Evolutionary conservation across 768 basidiomycete genomes (phyloP).

Genomic region (Trametes maxima): DNA sequence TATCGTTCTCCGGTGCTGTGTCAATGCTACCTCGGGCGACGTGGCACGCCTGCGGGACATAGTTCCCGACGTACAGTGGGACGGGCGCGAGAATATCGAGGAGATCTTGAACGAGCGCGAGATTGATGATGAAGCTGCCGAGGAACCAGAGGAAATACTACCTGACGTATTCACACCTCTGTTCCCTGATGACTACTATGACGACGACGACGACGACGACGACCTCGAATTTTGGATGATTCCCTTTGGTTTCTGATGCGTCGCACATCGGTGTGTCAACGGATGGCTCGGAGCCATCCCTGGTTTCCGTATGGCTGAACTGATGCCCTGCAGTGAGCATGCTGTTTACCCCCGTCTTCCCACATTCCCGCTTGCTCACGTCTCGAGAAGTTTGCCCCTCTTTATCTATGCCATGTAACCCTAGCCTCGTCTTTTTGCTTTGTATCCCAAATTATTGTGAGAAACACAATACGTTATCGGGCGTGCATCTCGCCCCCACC

Average conservation of each 20-base stretch:
- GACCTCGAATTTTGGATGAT: constrained; percentile 10
- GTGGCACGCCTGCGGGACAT: background rate
- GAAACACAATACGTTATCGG: no score
- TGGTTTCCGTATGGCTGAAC: no score
- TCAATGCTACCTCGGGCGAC: background rate
- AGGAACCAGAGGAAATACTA: background rate
- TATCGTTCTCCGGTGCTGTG: background rate
- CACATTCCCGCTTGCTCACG: no score
- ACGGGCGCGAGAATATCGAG: background rate
- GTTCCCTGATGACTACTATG: background rate
- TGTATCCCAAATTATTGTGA: no score
- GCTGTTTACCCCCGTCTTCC: no score
- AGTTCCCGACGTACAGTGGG: background rate
- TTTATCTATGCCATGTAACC: no score
- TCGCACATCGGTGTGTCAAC: background rate
- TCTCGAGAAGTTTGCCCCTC: no score
- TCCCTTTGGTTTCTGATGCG: background rate
- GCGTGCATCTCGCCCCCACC: no score
- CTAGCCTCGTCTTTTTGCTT: no score
- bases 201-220: constrained; percentile 4
- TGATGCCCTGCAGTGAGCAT: no score
- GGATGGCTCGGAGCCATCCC: no score
- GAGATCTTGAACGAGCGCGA: background rate
- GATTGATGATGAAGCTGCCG: background rate
- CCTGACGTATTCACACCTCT: background rate